These are phyloP conservation scores for Sophora flavescens DNA, from an alignment of 306 rosid genomes.

Conservation along the genomic window DNA sequence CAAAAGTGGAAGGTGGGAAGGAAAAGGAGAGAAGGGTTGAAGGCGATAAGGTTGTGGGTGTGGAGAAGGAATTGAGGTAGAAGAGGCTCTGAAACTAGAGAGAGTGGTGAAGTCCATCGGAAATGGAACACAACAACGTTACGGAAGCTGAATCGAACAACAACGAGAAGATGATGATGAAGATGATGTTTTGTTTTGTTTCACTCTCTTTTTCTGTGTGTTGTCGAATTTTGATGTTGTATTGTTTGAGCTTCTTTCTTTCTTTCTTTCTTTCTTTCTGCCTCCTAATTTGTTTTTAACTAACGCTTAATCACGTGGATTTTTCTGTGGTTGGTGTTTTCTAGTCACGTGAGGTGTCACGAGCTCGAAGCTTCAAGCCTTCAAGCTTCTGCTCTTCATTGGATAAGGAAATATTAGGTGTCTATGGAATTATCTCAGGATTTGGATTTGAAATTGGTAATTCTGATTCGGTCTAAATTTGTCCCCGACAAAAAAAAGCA, in stretches of 20 bases:
- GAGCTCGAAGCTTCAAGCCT: background rate
- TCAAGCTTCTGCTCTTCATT: background rate
- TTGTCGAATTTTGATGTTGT: conserved; percentile 4
- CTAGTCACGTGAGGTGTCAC: conserved; percentile 48
- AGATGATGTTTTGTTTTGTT: conserved; percentile 31
- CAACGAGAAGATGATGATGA: conserved; percentile 33
- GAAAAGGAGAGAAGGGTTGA: conserved; percentile 51
- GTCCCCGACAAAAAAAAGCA: no score
- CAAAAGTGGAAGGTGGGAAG: conserved; percentile 54
- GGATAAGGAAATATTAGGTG: conserved; percentile 23
- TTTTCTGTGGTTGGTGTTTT: conserved; percentile 14
- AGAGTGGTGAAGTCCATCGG: conserved; percentile 64
- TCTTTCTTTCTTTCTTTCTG: background rate
- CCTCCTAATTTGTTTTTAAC: background rate
- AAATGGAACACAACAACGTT: conserved; percentile 28
- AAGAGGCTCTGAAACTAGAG: conserved; percentile 60
- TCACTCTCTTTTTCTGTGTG: conserved; percentile 8
- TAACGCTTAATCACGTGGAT: background rate
- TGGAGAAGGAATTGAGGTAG: conserved; percentile 59
- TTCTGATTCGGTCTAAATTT: no score
- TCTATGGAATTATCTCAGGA: no score
- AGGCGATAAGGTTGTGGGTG: conserved; percentile 62
- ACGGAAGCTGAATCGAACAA: conserved; percentile 40
- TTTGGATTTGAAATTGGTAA: no score
- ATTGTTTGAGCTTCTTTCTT: background rate